These are phyloP conservation scores for Macrotyloma uniflorum DNA, from an alignment of 306 rosid species.

Conservation along the genomic window DNA sequence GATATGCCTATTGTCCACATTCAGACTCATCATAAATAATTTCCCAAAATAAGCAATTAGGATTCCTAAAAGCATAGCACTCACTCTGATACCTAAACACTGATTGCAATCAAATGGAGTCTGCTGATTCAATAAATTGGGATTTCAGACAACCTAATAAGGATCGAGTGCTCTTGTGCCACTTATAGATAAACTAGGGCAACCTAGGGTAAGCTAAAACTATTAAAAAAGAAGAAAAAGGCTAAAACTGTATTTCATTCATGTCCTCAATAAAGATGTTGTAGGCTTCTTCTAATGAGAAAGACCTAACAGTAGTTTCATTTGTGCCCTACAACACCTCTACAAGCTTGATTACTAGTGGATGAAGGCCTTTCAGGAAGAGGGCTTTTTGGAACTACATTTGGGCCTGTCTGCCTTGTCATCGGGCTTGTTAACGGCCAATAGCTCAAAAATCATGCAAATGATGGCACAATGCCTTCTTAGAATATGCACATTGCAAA, in stretches of 20 bases:
- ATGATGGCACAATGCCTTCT: neutral
- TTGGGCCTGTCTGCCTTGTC: no score
- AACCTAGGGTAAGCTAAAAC: no score
- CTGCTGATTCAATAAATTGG: constrained; percentile 21
- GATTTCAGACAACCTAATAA: constrained; percentile 34
- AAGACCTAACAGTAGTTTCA: no score
- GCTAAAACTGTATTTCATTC: no score
- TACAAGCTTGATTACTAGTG: no score
- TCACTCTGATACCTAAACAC: constrained; percentile 13
- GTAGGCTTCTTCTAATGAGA: no score
- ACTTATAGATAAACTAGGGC: no score
- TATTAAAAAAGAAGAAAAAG: no score
- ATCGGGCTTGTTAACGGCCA: neutral
- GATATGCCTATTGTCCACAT: neutral
- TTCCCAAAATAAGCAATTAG: neutral
- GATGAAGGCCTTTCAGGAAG: no score
- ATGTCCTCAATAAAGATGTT: no score
- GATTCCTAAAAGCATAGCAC: constrained; percentile 13
- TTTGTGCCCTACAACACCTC: neutral
- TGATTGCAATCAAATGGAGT: neutral
- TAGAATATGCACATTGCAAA: neutral
- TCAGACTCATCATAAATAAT: neutral
- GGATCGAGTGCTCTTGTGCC: neutral
- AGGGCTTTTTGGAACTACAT: no score
- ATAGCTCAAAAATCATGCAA: constrained; percentile 16